Evolutionary conservation across 2,329 filamentous ascomycete genomes (phyloP), one percentile per base, ranked within the genome.

Genomic region (Diaporthe nobilis): DNA sequence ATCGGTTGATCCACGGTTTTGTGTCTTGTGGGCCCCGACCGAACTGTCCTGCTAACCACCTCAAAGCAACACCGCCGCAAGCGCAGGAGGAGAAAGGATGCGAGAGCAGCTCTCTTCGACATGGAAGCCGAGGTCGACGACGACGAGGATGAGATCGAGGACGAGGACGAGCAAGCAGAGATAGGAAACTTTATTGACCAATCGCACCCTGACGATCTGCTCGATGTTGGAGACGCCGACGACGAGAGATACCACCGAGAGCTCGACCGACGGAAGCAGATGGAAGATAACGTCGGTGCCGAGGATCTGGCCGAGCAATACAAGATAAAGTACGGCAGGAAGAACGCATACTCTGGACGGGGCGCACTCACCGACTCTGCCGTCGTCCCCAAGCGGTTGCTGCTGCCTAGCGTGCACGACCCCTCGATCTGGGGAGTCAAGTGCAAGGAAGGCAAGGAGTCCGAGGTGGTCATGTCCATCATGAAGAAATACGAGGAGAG

Each of bases 41-140:
- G 73, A 22, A 34, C 7, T 28, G 31, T 17, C 42, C 25, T 22
- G 28, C 65, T 44, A 22, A 63, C 28, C 4, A n/a, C 15, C 47
- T 76, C 47, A 55, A 75, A 91, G 90, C 87, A 88, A 75, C 90
- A 95, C 81, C 94, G 94, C 74, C 91, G 94, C 80, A 98, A 98
- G 85, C 94, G 96, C 75, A 93, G 92, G 83, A 92, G 91, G 83
- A 61, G 71, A 61, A 82, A 82, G 71, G 92, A 94, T 78, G 90
- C 90, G 78, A 92, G 95, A 78, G 94, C 95, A 80, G 93, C 94
- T 81, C 98, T 98, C 91, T 92, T 99, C 86, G 97, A 99, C 92
- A 95, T 96, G 81, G 97, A 99, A 88, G 97, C 97, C 83, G 97
- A 98, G 86, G 97, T 99, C 80, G 97, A 98, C 82, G 97, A 98